A percentile compares a stretch with the other conserved stretches of the same genome.
Conservation (phyloP, 2,329 filamentous ascomycete species). For the Monilinia polystroma region DNA sequence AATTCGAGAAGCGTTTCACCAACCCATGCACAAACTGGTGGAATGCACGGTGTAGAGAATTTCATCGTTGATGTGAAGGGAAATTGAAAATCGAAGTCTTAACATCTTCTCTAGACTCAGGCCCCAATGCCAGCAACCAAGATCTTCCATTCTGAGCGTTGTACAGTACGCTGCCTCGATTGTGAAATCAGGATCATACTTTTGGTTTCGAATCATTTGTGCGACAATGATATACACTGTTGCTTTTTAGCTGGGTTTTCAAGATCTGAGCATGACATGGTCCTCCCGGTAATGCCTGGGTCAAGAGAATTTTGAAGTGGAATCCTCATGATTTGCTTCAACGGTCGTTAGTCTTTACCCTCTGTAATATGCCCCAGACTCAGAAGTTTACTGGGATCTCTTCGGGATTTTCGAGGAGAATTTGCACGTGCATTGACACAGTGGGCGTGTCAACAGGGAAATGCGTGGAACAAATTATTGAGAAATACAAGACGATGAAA, state of each 20-base stretch:
- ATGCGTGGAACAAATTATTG: background rate
- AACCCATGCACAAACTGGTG: too few species aligned
- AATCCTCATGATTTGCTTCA: slow-evolving; percentile 3
- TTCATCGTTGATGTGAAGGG: background rate
- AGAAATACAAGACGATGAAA: slow-evolving; percentile 5
- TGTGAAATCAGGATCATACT: background rate
- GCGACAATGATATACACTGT: background rate
- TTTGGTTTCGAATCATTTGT: background rate
- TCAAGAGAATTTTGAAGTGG: background rate
- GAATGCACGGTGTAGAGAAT: slow-evolving; percentile 1
- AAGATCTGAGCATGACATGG: background rate
- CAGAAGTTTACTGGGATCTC: background rate
- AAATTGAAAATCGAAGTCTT: background rate
- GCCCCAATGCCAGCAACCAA: background rate
- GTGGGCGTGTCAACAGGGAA: slow-evolving; percentile 4
- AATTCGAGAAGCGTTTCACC: too few species aligned
- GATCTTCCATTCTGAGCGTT: background rate
- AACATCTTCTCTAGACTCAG: background rate
- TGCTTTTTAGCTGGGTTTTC: background rate
- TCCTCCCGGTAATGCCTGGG: background rate
- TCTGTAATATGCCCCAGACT: background rate
- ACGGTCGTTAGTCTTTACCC: background rate
- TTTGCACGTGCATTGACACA: background rate
- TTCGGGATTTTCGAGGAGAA: background rate
- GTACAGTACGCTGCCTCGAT: background rate